A percentile compares a stretch with the other conserved stretches of the same genome.
Conservation (phyloP, 441 rosid genomes). For the Eutrema salsugineum region DNA sequence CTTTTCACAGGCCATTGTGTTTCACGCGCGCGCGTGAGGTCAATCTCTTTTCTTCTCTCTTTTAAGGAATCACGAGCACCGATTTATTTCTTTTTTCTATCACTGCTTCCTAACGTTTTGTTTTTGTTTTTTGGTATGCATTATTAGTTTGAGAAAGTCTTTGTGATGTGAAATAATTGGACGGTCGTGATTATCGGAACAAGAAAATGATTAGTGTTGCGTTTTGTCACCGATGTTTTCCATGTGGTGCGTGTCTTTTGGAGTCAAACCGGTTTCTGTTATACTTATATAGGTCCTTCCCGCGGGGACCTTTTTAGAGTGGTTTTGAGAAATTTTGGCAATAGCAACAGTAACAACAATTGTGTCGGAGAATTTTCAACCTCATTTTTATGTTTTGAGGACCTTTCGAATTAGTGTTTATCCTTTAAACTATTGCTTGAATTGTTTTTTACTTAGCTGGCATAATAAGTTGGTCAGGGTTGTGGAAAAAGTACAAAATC, state of each 20-base stretch:
- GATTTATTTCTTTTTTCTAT: neutral
- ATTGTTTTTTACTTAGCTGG: too few species aligned
- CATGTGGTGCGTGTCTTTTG: constrained; percentile 6
- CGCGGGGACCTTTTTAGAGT: constrained; percentile 10
- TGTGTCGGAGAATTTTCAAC: constrained; percentile 27
- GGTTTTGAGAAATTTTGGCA: neutral
- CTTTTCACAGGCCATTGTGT: neutral
- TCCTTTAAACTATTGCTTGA: too few species aligned
- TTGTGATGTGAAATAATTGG: constrained; percentile 7
- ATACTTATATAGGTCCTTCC: neutral
- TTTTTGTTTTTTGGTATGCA: neutral
- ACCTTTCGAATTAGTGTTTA: too few species aligned
- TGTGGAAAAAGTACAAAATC: too few species aligned
- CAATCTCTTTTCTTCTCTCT: neutral
- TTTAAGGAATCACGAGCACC: constrained; percentile 5
- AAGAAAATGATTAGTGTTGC: constrained; percentile 4
- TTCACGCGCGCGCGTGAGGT: constrained; percentile 18
- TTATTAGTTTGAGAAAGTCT: neutral
- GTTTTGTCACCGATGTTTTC: neutral
- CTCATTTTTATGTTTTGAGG: neutral
- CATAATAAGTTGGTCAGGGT: too few species aligned
- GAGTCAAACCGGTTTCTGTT: constrained; percentile 7
- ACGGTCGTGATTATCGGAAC: constrained; percentile 24
- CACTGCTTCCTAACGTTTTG: neutral
- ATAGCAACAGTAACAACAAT: neutral